Evolutionary conservation across 2,329 filamentous ascomycete genomes (phyloP), one percentile per base, ranked within the genome.

Genomic region (Hypoxylon sp.): DNA sequence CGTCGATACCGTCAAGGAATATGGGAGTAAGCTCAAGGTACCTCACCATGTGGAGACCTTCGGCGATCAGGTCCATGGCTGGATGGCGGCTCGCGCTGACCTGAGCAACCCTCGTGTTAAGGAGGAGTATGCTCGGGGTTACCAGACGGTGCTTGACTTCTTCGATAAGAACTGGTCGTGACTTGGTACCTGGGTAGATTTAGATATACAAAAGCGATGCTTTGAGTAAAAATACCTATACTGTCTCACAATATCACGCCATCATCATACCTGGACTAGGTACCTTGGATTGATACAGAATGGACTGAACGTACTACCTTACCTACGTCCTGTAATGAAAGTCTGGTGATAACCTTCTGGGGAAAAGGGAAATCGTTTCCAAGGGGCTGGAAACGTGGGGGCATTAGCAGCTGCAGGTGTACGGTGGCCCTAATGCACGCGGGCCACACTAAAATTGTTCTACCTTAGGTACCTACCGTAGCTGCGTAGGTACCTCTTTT

Each of bases 11-110:
- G 85, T 90, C 37, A 81, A 87, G 77, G 81, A 86, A 75, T 89
- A 87, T 68, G 83, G 87, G 75, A 78, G 81, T 11, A 81, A 80
- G 5, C 82, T 92, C 54, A 81, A 80, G 24, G 85, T 81, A 1
- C 80, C 85, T 64, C 88, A 89, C 74, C 85, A 89, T 68, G 85
- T 91, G 55, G 90, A 92, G 82, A 88, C 78, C 11, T 92, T 91
- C 74, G 73, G 74, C 17, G 88, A 88, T 74, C 90, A 91, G 84
- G 84, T 90, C 74, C 91, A 92, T 78, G 91, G 91, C 48, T 93
- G 90, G 89, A 92, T 92, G 91, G 88, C 88, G 1, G 90, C 91
- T 0, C 85, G 90, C 19, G 83, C 86, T 0, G 81, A 92, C 74
- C 80, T 92, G 29, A 81, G 83, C 31, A 81, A 90, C 52, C 79